Conservation (phyloP, 2,329 filamentous ascomycete genomes). For the Ceratocystis lukuohia region DNA sequence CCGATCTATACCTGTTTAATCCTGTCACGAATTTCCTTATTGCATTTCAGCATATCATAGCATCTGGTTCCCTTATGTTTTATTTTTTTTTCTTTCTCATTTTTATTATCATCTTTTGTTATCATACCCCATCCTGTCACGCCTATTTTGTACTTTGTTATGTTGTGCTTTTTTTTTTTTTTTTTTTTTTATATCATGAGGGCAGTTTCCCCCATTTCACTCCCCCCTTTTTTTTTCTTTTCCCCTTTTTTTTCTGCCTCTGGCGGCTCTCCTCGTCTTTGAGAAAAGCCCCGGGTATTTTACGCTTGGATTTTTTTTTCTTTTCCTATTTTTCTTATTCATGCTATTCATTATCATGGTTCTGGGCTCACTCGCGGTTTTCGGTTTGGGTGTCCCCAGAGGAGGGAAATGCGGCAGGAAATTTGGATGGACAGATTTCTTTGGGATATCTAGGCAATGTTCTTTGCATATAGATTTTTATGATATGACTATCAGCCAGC, state of each 20-base stretch:
- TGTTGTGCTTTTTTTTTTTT: background rate
- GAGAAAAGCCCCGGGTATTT: background rate
- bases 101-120: background rate
- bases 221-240: background rate
- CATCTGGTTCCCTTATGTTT: constrained; percentile 3
- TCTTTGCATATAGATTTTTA: constrained; percentile 12
- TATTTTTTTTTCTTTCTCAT: background rate
- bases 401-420: constrained; percentile 1
- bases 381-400: background rate
- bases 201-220: constrained; percentile 2
- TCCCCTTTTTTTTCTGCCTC: background rate
- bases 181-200: constrained; percentile 6
- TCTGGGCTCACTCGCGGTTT: background rate
- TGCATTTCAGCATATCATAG: constrained; percentile 6
- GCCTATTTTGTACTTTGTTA: constrained; percentile 4
- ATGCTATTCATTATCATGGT: background rate
- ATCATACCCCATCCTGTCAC: constrained; percentile 9
- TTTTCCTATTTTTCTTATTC: background rate
- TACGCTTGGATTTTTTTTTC: background rate
- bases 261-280: background rate
- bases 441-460: constrained; percentile 7
- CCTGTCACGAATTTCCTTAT: constrained; percentile 4
- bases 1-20: constrained; percentile 11
- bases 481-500: constrained; percentile 9
- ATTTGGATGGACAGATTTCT: constrained; percentile 3